These are phyloP conservation scores for Emergomyces orientalis DNA, from an alignment of 2,329 filamentous ascomycete species.

Conservation along the genomic window DNA sequence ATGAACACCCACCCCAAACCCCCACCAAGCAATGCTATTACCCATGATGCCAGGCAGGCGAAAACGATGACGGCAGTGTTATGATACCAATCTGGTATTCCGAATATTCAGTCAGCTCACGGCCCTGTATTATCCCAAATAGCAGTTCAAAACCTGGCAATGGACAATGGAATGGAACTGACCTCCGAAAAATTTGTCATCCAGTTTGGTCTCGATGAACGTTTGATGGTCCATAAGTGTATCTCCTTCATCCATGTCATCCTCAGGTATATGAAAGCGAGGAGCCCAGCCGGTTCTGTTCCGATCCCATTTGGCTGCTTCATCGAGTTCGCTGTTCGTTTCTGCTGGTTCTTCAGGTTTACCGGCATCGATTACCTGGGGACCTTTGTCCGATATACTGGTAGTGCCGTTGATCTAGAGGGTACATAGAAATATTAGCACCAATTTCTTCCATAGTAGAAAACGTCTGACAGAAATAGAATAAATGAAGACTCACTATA, in stretches of 20 bases:
- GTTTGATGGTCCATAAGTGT: slow-evolving; percentile 81
- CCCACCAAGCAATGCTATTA: slow-evolving; percentile 79
- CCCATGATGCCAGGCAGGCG: slow-evolving; percentile 81
- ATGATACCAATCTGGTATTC: slow-evolving; percentile 85
- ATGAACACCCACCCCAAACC: slow-evolving; percentile 89
- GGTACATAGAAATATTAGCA: slow-evolving; percentile 6
- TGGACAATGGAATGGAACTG: slow-evolving; percentile 22
- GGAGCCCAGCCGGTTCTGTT: slow-evolving; percentile 78
- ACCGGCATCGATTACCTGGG: slow-evolving; percentile 53
- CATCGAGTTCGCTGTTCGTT: slow-evolving; percentile 43
- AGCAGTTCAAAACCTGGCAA: background rate
- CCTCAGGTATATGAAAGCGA: slow-evolving; percentile 54
- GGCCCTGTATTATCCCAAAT: background rate
- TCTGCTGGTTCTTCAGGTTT: slow-evolving; percentile 44
- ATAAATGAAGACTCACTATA: slow-evolving; percentile 39
- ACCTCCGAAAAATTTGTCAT: slow-evolving; percentile 88
- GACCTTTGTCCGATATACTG: slow-evolving; percentile 62
- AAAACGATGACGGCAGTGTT: slow-evolving; percentile 92
- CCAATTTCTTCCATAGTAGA: background rate
- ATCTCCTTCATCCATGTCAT: slow-evolving; percentile 49
- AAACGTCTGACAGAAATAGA: background rate
- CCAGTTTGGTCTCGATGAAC: slow-evolving; percentile 70
- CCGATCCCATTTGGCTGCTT: slow-evolving; percentile 48
- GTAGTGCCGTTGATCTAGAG: slow-evolving; percentile 55
- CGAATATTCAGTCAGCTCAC: slow-evolving; percentile 9